A percentile compares a stretch with the other conserved stretches of the same genome.
phyloP scores from a whole-genome alignment of 768 basidiomycete genomes.

The Boletus coccyginus region DNA sequence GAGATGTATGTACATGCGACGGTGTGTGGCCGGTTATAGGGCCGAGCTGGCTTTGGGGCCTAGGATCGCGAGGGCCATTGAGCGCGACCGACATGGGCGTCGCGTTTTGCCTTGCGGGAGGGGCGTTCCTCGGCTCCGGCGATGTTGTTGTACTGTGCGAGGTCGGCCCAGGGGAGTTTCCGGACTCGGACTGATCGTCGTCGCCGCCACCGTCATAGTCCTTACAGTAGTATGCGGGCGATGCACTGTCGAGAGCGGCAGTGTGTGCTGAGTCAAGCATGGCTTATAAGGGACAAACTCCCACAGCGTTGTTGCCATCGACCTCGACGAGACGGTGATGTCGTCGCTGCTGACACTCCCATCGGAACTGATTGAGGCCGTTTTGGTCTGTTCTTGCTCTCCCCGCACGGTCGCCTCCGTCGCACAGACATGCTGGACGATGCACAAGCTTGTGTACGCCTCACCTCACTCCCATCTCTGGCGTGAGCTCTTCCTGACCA shows the following conservation, averaged over 20 bases:
- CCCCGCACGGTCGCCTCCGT: constrained; percentile 36
- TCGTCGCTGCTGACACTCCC: constrained; percentile 28
- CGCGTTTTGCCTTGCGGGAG: constrained; percentile 9
- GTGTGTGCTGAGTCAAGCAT: background rate
- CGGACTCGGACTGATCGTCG: too few relatives aligned
- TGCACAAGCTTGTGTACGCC: constrained; percentile 36
- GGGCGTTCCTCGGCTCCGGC: constrained; percentile 5
- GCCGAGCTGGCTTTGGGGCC: constrained; percentile 1
- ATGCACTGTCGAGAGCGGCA: too few relatives aligned
- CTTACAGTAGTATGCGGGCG: too few relatives aligned
- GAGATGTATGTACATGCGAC: too few relatives aligned
- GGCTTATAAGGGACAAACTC: background rate
- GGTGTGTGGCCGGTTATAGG: background rate
- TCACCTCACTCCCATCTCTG: constrained; percentile 41
- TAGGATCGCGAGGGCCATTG: constrained; percentile 4
- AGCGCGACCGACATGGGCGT: constrained; percentile 4
- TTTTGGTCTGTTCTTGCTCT: constrained; percentile 28
- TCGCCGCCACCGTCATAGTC: too few relatives aligned
- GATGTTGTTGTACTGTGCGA: background rate
- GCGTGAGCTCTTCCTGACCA: constrained; percentile 46
- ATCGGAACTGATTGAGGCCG: constrained; percentile 40
- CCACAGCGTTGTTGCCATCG: background rate
- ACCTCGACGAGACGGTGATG: background rate
- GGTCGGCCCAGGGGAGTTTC: background rate
- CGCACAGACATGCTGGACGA: constrained; percentile 35